Base-by-base conservation (phyloP, 2,329 filamentous ascomycete genomes). In the Podosphaera fusca region DNA sequence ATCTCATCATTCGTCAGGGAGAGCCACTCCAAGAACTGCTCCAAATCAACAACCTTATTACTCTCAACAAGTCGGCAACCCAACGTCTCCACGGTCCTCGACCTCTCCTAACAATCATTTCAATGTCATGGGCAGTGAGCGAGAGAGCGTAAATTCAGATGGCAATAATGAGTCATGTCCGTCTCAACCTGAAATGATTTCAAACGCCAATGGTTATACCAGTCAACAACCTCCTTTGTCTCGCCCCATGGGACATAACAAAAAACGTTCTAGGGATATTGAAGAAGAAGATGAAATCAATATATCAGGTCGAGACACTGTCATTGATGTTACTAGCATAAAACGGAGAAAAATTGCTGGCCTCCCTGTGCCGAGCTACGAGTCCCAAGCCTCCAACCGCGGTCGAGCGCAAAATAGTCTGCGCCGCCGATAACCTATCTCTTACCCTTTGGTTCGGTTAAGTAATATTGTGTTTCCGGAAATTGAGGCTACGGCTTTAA, bases 41-140 rank as follows among this genome's bases (percentile, higher is more conserved):
- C 76, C 80, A 8, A 77, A 83, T 0, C 75, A 81, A 42, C 83
- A 85, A 62, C 74, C 81, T 1, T 87, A 88, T 69, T 95, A 94
- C 70, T 69, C 77, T 4, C 78, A 78, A 59, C 69, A 76, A 55
- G 70, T 71, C 51, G 70, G 72, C 33, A 94, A 94, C 71, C 84
- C 75, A 67, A 89, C 87, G 0, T 84, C 89, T 54, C 87, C 88
- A 30, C 82, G 87, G 47, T 74, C 78, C 7, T 73, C 75, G 58
- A 75, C 81, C 59, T 77, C 84, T 2, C 82, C 85, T 0, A 89
- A 86, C 73, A 94, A 81, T 67, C 73, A 95, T 55, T 94, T 94
- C 75, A 94, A 82, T 69, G 84, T 94, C 60, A 88, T 94, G 72
- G 89, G 84, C 68, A 87, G 86, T 67, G 84, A 87, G 59, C 79